Evolutionary conservation across 768 basidiomycete genomes (phyloP).

Genomic region (Tylopilus intermedius): DNA sequence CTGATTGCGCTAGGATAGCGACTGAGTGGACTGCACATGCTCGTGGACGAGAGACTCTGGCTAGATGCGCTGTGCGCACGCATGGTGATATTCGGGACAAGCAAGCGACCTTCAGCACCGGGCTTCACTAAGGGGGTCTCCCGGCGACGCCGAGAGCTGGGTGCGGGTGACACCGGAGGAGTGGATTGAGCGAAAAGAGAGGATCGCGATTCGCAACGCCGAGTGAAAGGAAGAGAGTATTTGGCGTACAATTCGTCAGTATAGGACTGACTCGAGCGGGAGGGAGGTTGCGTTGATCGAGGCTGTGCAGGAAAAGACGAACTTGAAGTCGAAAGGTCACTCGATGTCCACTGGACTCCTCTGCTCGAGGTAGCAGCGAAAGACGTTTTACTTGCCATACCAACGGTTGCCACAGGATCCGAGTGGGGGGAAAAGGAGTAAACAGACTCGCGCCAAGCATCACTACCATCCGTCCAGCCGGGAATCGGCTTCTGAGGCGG

Average conservation of each 20-base stretch:
- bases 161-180: constrained; percentile 33
- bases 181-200: constrained; percentile 37
- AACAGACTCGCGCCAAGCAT: constrained; percentile 62
- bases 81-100: constrained; percentile 44
- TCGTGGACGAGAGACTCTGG: constrained; percentile 27
- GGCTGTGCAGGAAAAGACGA: constrained; percentile 25
- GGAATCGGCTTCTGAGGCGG: constrained; percentile 44
- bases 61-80: constrained; percentile 31
- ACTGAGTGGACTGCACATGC: constrained; percentile 36
- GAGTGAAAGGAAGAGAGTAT: constrained; percentile 52
- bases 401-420: constrained; percentile 30
- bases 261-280: constrained; percentile 29
- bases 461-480: constrained; percentile 65
- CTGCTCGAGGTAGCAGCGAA: constrained; percentile 49
- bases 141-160: constrained; percentile 36
- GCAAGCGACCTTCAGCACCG: constrained; percentile 60
- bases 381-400: constrained; percentile 31
- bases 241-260: constrained; percentile 50
- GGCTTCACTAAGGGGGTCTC: constrained; percentile 55
- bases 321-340: constrained; percentile 21
- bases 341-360: constrained; percentile 47
- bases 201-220: constrained; percentile 49
- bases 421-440: constrained; percentile 49
- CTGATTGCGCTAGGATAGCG: constrained; percentile 39
- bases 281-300: constrained; percentile 20